Evolutionary conservation across 163 green algal species (phyloP).

Genomic region (Trebouxia gelatinosa): DNA sequence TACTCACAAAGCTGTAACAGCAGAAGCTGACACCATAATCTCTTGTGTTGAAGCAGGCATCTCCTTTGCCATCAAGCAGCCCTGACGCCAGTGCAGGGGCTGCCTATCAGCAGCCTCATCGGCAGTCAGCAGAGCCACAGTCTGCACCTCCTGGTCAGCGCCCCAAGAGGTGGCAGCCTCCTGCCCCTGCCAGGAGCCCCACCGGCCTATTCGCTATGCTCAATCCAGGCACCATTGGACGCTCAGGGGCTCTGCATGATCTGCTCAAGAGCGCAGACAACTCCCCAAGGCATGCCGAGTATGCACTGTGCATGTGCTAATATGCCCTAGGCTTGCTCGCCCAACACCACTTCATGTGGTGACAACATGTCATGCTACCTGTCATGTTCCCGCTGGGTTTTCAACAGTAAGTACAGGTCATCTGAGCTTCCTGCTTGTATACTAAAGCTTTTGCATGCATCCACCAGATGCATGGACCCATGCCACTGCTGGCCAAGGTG

Average conservation of each 20-base stretch:
- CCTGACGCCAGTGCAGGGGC: not conserved
- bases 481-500: not conserved
- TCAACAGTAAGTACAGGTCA: no score
- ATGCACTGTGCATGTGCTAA: not conserved
- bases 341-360: no score
- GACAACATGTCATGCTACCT: no score
- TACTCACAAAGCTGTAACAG: no score
- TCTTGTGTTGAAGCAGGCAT: no score
- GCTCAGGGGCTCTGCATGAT: constrained; percentile 11
- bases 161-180: not conserved
- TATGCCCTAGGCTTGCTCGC: not conserved
- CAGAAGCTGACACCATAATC: no score
- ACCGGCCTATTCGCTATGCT: constrained; percentile 21
- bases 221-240: not conserved
- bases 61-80: not conserved
- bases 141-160: constrained; percentile 6
- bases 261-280: constrained; percentile 17
- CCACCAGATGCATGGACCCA: no score
- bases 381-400: no score
- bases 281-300: constrained; percentile 6
- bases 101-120: not conserved
- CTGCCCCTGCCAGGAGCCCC: not conserved
- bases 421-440: constrained; percentile 1
- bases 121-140: not conserved
- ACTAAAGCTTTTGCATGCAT: no score